Percentiles rank a stretch among this genome's conserved stretches.
Evolutionary conservation across 768 basidiomycete species (phyloP).

Genomic region (Daedaleopsis sinensis): DNA sequence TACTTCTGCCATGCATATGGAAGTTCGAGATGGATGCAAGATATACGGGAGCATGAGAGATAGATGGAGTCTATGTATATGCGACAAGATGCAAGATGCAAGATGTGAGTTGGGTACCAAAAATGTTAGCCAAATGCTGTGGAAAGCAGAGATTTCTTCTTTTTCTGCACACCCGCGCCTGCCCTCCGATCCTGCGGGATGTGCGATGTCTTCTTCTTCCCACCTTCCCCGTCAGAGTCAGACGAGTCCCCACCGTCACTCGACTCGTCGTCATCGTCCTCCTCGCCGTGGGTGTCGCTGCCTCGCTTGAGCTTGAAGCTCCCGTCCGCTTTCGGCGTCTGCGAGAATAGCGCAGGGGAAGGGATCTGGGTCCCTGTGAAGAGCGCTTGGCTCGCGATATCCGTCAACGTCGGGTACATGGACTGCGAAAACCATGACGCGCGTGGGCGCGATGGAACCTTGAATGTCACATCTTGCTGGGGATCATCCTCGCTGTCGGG

Average conservation of each 20-base stretch:
- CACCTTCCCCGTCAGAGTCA: constrained; percentile 32
- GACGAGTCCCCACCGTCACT: constrained; percentile 28
- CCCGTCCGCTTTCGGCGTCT: constrained; percentile 4
- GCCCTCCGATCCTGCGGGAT: constrained; percentile 64
- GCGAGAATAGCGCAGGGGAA: constrained; percentile 29
- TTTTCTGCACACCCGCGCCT: constrained; percentile 50
- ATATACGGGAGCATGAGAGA: neutral
- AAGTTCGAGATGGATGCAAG: neutral
- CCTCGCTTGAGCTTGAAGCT: neutral
- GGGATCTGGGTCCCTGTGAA: constrained; percentile 32
- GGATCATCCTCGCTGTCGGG: neutral
- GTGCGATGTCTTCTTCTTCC: constrained; percentile 46
- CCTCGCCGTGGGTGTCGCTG: constrained; percentile 38
- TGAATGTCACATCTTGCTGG: constrained; percentile 36
- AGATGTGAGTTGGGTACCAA: neutral
- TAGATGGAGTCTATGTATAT: neutral
- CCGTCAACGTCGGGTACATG: constrained; percentile 52
- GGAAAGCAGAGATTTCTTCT: constrained; percentile 22
- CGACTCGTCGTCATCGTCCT: constrained; percentile 23
- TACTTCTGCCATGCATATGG: no score
- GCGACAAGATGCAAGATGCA: neutral
- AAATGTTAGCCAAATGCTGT: neutral
- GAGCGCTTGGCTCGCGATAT: constrained; percentile 45
- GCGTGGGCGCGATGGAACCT: constrained; percentile 8
- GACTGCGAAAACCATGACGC: constrained; percentile 9